phyloP scores from a whole-genome alignment of 805 yeast genomes.

The Spathaspora gorwiae region DNA sequence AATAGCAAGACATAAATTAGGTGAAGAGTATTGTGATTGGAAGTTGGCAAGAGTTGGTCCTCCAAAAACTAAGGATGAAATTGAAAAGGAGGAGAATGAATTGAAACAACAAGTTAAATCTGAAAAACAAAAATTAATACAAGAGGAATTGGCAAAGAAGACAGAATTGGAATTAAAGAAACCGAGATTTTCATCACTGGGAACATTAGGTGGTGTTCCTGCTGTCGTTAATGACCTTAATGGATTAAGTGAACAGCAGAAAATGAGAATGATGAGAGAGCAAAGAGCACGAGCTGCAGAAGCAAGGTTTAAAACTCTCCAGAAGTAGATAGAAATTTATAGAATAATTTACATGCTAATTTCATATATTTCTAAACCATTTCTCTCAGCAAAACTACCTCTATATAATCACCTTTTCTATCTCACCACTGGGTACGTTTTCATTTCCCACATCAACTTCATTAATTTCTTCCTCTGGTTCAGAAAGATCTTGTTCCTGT shows the following conservation, averaged over 20 bases:
- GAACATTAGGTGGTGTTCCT: conserved; percentile 24
- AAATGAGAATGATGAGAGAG: conserved; percentile 79
- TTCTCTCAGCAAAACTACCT: too few relatives aligned
- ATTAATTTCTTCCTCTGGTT: neutral
- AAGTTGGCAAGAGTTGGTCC: conserved; percentile 56
- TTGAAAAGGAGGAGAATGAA: conserved; percentile 39
- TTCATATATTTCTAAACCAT: neutral
- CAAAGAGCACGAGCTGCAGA: conserved; percentile 96
- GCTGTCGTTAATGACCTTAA: conserved; percentile 42
- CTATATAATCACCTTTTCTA: too few relatives aligned
- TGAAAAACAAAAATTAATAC: conserved; percentile 38
- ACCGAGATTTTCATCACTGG: conserved; percentile 28
- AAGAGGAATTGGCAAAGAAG: conserved; percentile 41
- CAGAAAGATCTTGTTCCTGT: neutral
- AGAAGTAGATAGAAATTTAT: neutral
- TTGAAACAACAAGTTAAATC: conserved; percentile 30
- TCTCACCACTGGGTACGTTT: too few relatives aligned
- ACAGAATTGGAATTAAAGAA: conserved; percentile 35
- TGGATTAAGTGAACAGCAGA: conserved; percentile 70
- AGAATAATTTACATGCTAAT: conserved; percentile 1
- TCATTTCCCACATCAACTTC: neutral
- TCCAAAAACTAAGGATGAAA: conserved; percentile 53
- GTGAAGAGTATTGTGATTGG: conserved; percentile 75
- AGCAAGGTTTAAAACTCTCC: conserved; percentile 51
- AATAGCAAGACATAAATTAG: conserved; percentile 59